A percentile compares a stretch with the other conserved stretches of the same genome.
Conservation (phyloP, 2,329 filamentous ascomycete species). For the Exophiala aquamarina region DNA sequence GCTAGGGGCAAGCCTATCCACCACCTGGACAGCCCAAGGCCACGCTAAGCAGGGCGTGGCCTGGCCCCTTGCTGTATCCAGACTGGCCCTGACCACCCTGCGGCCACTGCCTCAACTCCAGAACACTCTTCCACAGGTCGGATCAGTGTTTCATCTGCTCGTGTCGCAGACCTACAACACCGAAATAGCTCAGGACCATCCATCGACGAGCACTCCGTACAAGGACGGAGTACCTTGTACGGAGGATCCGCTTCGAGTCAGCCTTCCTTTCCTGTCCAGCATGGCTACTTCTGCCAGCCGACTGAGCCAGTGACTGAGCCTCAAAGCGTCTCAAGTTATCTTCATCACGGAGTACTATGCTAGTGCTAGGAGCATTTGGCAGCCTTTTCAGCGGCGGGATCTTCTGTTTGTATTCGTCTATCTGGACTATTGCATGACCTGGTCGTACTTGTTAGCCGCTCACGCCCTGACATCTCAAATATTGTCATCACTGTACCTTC, state of each 20-base stretch:
- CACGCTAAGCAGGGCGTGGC: background rate
- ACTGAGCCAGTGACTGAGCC: no score
- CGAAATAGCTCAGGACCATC: constrained; percentile 9
- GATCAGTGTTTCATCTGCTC: constrained; percentile 25
- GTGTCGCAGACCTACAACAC: constrained; percentile 6
- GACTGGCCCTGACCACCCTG: constrained; percentile 5
- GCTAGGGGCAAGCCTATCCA: background rate
- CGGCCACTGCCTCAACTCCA: background rate
- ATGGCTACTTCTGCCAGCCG: no score
- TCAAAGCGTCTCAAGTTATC: no score
- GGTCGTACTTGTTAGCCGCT: constrained; percentile 12
- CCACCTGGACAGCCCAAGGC: background rate
- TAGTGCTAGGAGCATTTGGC: no score
- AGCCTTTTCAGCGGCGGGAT: background rate
- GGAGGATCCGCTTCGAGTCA: no score
- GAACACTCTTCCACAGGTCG: constrained; percentile 10
- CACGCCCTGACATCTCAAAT: background rate
- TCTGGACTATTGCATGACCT: constrained; percentile 25
- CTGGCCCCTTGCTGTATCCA: background rate
- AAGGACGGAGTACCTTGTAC: no score
- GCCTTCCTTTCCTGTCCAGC: no score
- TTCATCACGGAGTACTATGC: no score
- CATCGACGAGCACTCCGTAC: no score
- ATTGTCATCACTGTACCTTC: constrained; percentile 66
- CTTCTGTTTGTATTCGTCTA: constrained; percentile 14